Base-by-base conservation (phyloP, 176 grass and related monocot genomes). In the Hyparrhenia diplandra region DNA sequence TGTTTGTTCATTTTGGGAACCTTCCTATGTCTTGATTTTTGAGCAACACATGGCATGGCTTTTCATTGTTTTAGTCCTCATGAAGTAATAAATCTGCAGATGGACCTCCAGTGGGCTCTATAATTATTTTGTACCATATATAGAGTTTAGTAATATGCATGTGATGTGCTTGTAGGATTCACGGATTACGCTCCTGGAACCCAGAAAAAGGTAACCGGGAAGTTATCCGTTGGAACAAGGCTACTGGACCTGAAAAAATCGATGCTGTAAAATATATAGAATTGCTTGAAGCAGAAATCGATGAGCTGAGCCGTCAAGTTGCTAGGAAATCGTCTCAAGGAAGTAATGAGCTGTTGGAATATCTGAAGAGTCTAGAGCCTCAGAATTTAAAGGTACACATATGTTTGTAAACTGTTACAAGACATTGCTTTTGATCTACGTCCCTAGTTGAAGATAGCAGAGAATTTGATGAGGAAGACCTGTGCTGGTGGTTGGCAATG, bases 191-290 rank as follows among this genome's bases (percentile, higher is more conserved):
- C 95, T 27, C 92, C 89, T 85, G 92, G 95, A 21, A 94, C 92
- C 35, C 90, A 98, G 80, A 94, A 98, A 85, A 98, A 98, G 45
- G 90, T 98, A 2, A 83, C 75, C 2, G 95, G 92, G 92, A 98
- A 90, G 90, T 98, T 80, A 98, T 98, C 52, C 91, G 86, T 31
- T 98, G 95, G 95, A 98, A 98, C 82, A 87, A 89, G 75, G 30
- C 81, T 59, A 98, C 88, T 41, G 95, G 92, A 69, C 83, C 90
- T 81, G 90, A 98, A 70, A 98, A 94, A 87, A 92, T 98, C 0
- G 95, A 94, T 32, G 95, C 92, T 8, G 28, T 94, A 11, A 92
- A 98, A 77, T 98, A 98, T 75, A 98, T 94, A 67, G 95, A 94
- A 78, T 87, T 89, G 66, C 92, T 98, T 83, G 95, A 94, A 85